Evolutionary conservation across 441 rosid genomes (phyloP), one percentile per base, ranked within the genome.

Genomic region (Viola pubescens): DNA sequence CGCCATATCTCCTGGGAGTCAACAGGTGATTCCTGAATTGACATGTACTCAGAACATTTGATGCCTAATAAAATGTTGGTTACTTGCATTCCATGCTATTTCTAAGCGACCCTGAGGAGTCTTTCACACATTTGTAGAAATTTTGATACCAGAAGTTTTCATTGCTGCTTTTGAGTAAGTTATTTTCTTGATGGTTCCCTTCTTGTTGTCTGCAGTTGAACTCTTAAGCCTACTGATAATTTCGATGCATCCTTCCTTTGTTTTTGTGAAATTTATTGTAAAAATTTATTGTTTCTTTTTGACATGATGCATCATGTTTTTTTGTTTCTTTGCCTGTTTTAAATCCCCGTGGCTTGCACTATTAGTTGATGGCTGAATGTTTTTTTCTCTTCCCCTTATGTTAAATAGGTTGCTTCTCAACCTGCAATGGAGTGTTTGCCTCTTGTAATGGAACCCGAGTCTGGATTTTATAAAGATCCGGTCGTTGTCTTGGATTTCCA

Each of bases 341-440:
- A 26, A 26, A 26, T 26, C 34, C 34, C 49, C n/a, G 12, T 4
- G 11, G 4, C n/a, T 12, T 52, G 48, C 43, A 3, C 38, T 34
- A 37, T 52, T 52, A 40, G 34, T 26, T 26, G 34, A 26, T 26
- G 34, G 34, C 34, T 26, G 2, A 26, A 26, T 26, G 34, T 26
- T 26, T 26, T 26, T 26, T 26, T 26, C 3, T 26, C 34, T 26
- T 26, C 3, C 34, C 34, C 40, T 58, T 56, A 50, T 56, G 63
- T 68, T 66, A 12, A 77, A 48, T 66, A 94, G 99, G 99, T 94
- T 75, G 97, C 99, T 74, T 87, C 87, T 71, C 99, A 94, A 72
- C 97, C 99, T 59, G 99, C 97, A 56, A 94, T 94, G 99, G 97
- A 90, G 79, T 94, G 99, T 71, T 54, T 94, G 63, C 97, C 99